Evolutionary conservation across 2,329 filamentous ascomycete genomes (phyloP).

Genomic region (Colletotrichum sp.): DNA sequence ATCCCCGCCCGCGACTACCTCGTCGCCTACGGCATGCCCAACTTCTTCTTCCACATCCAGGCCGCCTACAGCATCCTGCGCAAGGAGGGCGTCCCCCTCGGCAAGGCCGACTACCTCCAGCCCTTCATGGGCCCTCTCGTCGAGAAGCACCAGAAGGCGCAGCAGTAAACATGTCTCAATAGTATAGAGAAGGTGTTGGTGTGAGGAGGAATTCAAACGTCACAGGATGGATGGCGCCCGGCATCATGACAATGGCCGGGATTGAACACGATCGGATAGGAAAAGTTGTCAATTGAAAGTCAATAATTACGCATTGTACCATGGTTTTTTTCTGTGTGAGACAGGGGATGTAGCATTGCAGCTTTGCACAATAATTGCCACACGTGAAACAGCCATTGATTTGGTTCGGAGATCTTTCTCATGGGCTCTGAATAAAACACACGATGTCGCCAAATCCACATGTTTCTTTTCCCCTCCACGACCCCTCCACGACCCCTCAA

Average conservation of each 20-base stretch:
- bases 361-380: background rate
- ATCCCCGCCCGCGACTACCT: conserved; percentile 44
- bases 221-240: conserved; percentile 8
- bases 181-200: background rate
- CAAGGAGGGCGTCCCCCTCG: conserved; percentile 60
- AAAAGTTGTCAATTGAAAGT: background rate
- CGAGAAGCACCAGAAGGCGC: conserved; percentile 11
- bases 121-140: conserved; percentile 15
- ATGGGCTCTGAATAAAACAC: background rate
- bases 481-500: background rate
- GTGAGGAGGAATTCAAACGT: background rate
- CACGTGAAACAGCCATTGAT: background rate
- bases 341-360: background rate
- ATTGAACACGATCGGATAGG: background rate
- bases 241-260: background rate
- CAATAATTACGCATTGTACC: background rate
- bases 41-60: conserved; percentile 65
- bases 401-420: background rate
- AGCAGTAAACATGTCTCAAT: background rate
- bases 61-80: conserved; percentile 64
- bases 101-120: conserved; percentile 58
- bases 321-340: background rate
- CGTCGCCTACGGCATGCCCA: conserved; percentile 52
- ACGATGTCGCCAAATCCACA: background rate
- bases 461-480: background rate